These are phyloP conservation scores for Lachnellula willkommii DNA, from an alignment of 2,329 filamentous ascomycete species.

Conservation along the genomic window DNA sequence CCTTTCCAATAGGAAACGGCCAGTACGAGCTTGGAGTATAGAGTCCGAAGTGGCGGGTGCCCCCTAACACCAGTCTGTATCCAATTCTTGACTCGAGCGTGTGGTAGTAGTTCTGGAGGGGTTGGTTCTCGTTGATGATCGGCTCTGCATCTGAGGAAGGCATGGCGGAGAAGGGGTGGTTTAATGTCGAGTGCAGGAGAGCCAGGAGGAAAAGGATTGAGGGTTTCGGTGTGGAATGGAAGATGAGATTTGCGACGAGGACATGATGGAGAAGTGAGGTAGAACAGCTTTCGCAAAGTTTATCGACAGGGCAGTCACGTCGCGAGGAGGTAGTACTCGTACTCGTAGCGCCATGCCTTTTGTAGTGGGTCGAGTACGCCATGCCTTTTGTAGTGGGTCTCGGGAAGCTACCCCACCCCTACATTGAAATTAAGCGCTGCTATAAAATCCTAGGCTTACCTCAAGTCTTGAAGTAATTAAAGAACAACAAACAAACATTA, in stretches of 20 bases:
- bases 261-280: too few species aligned
- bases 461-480: too few species aligned
- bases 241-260: background rate
- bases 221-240: background rate
- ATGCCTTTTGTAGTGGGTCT: too few species aligned
- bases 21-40: conserved; percentile 42
- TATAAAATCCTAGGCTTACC: too few species aligned
- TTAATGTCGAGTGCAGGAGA: background rate
- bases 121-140: conserved; percentile 36
- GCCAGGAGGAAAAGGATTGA: background rate
- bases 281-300: too few species aligned
- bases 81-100: conserved; percentile 42
- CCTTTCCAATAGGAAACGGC: conserved; percentile 42
- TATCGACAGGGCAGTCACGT: too few species aligned
- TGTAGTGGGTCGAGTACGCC: too few species aligned
- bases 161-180: conserved; percentile 1
- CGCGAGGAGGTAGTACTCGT: too few species aligned
- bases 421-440: too few species aligned
- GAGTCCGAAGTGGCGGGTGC: conserved; percentile 46
- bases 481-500: too few species aligned
- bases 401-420: too few species aligned
- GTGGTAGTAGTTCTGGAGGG: conserved; percentile 41
- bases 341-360: too few species aligned
- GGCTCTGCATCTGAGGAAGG: conserved; percentile 15
- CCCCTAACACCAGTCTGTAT: conserved; percentile 40